Evolutionary conservation across 257 asterid genomes (phyloP).

Genomic region (Plantago ovata): DNA sequence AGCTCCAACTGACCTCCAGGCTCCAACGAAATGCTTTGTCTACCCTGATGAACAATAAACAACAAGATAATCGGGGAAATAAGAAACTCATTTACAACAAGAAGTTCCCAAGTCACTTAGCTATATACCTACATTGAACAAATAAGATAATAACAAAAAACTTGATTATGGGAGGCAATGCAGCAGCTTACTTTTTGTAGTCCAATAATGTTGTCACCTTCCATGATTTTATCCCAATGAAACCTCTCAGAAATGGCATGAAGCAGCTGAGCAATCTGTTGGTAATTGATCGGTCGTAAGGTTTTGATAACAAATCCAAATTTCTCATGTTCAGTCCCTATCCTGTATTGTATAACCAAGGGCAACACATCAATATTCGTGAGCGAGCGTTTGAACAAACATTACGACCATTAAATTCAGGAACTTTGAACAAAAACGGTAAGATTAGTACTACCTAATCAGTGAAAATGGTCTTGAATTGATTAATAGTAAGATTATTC

Average conservation of each 20-base stretch:
- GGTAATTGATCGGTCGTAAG: constrained; percentile 78
- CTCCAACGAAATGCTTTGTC: constrained; percentile 88
- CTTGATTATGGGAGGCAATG: background rate
- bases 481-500: no score
- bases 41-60: no score
- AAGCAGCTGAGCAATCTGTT: constrained; percentile 84
- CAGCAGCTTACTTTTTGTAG: constrained; percentile 68
- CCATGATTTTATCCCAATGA: constrained; percentile 95
- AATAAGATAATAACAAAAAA: background rate
- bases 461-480: no score
- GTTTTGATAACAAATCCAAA: constrained; percentile 82
- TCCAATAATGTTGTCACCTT: constrained; percentile 83
- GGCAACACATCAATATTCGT: no score
- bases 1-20: constrained; percentile 99
- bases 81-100: no score
- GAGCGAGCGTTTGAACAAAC: no score
- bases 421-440: no score
- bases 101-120: no score
- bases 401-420: no score
- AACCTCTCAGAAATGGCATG: constrained; percentile 86
- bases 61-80: no score
- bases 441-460: no score
- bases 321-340: constrained; percentile 97
- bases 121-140: background rate
- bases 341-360: constrained; percentile 53